Base-by-base conservation (phyloP, 2,329 filamentous ascomycete species). In the Penicillium polonicum region DNA sequence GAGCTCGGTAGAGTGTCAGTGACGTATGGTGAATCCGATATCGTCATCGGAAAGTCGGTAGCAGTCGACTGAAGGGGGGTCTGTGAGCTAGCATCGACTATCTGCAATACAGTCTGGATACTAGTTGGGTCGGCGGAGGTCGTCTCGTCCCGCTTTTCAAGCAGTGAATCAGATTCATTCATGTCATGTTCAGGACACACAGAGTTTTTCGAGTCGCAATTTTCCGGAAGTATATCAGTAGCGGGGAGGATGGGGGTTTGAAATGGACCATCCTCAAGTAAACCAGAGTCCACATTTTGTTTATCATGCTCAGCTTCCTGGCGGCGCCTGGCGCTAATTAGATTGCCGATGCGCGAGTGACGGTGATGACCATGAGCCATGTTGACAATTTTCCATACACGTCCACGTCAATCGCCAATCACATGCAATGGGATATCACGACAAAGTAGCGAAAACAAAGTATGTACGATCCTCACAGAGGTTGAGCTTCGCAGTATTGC, bases 281-380 rank as follows among this genome's bases (percentile, higher is more conserved):
- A 23, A 33, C 42, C 27, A 31, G 51, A 36, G 17, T 38, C 55
- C 27, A 21, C 33, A 25, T 42, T 13, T 13, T 52, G 41, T 25
- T 52, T 38, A 39, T 51, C 48, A 5, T 23, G 43, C 15, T 44
- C 17, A 12, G 48, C 51, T 25, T 61, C 57, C n/a, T 46, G 46
- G 5, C 36, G 65, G 21, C 57, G 62, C 48, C 51, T 66, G 9
- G 61, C 54, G 49, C 53, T 60, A 17, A 61, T 55, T 21, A 60
- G 45, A 42, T 59, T 60, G 49, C 52, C 55, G 38, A 65, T 59
- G 36, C 61, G 64, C 9, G 61, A 59, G 55, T 64, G 62, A 43
- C 65, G 62, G 48, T 44, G 55, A 52, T 64, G 58, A 43, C 61
- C 59, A 58, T 67, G 65, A 54, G 50, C 58, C 65, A 67, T 67